A percentile compares a stretch with the other conserved stretches of the same genome.
Evolutionary conservation across 2,329 filamentous ascomycete species (phyloP).

Genomic region (Calonectria crousiana): DNA sequence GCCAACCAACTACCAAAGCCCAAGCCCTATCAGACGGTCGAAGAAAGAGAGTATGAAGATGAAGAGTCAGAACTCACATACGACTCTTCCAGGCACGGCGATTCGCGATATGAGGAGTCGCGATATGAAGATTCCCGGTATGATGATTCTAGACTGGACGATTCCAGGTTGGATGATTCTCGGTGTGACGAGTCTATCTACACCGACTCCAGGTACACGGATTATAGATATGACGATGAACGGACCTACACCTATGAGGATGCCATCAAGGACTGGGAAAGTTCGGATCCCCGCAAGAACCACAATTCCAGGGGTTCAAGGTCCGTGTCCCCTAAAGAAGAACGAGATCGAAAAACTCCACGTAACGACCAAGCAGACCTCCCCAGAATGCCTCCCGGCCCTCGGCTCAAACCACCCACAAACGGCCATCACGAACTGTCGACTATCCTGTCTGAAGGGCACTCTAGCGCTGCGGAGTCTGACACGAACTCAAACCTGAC

Average conservation of each 20-base stretch:
- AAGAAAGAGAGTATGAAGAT: slow-evolving; percentile 52
- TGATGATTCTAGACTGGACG: slow-evolving; percentile 17
- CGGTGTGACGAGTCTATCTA: slow-evolving; percentile 13
- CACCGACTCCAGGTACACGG: slow-evolving; percentile 1
- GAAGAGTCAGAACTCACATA: slow-evolving; percentile 41
- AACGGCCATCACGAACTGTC: slow-evolving; percentile 68
- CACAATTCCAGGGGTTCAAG: slow-evolving; percentile 31
- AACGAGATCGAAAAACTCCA: slow-evolving; percentile 34
- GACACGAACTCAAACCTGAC: slow-evolving; percentile 66
- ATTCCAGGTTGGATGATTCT: slow-evolving; percentile 17
- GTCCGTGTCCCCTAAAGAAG: slow-evolving; percentile 35
- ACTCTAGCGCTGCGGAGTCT: slow-evolving; percentile 59
- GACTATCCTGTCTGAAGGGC: slow-evolving; percentile 68
- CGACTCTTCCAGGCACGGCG: slow-evolving; percentile 19
- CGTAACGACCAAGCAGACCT: slow-evolving; percentile 33
- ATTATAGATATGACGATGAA: slow-evolving; percentile 35
- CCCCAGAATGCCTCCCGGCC: slow-evolving; percentile 46
- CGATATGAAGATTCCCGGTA: slow-evolving; percentile 32
- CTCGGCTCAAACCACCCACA: slow-evolving; percentile 61
- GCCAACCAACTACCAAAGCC: slow-evolving; percentile 59
- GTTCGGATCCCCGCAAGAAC: slow-evolving; percentile 38
- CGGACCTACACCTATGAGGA: slow-evolving; percentile 33
- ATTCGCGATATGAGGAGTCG: slow-evolving; percentile 32
- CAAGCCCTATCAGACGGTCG: slow-evolving; percentile 62
- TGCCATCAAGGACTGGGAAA: slow-evolving; percentile 43